Evolutionary conservation across 2,329 filamentous ascomycete species (phyloP), one percentile per base, ranked within the genome.

Genomic region (Calonectria ilicicola): DNA sequence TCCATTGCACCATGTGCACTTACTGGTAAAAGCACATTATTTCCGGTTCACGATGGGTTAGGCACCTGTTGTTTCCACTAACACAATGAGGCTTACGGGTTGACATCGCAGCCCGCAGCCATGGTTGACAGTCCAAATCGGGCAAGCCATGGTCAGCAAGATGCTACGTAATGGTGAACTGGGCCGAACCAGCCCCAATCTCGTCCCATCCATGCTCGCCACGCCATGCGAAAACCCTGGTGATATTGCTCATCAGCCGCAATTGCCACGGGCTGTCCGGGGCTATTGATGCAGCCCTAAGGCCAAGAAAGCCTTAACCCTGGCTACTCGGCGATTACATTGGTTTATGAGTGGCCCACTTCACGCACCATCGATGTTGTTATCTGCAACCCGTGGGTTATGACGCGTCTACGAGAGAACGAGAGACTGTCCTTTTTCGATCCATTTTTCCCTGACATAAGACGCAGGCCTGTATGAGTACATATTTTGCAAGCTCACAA

Each of bases 361-460:
- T 26, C 32, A 60, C 32, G 32, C 32, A 58, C 53, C 26, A 38
- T 21, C 15, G 14, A 23, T 15, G 21, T 17, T 60, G 53, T 60
- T 60, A 40, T 60, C 53, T 26, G 14, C 35, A 26, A 26, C 21
- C 40, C 35, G 19, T 60, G 32, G 23, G 32, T 40, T 15, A 27
- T 60, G 53, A 38, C 53, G 53, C 53, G 53, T 35, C 53, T 26
- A 19, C n/a, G 7, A 8, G 19, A 12, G 3, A 21, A 26, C 8
- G 17, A 21, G 15, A 60, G 53, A 15, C 26, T 35, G 14, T n/a
- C 5, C 14, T 23, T 47, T 21, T 27, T 60, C n/a, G 19, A 47
- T 47, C n/a, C n/a, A 47, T 23, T 58, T 49, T 35, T 58, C 10
- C 46, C 58, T 63, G 51, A 51, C 51, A 58, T 69, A 49, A 70